Percentiles rank a stretch among this genome's conserved stretches.
Conservation (phyloP, 1,284 basidiomycete genomes). For the Marasmius fiardii region DNA sequence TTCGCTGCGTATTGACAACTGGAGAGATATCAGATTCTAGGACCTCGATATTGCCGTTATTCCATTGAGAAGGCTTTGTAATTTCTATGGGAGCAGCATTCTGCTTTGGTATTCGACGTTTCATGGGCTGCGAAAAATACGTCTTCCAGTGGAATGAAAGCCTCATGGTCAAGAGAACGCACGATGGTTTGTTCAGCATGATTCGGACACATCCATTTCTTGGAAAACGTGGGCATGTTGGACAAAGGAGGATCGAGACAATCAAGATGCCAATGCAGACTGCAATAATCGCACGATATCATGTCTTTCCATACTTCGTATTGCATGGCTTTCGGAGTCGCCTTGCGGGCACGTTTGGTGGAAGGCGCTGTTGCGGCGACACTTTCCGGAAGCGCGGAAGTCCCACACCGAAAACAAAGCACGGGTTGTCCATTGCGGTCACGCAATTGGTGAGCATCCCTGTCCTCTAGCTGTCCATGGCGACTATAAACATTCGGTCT, state of each 20-base stretch:
- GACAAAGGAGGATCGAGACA: slow-evolving; percentile 91
- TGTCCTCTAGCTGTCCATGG: slow-evolving; percentile 85
- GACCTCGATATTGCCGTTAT: slow-evolving; percentile 93
- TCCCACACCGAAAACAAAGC: slow-evolving; percentile 87
- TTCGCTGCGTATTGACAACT: slow-evolving; percentile 30
- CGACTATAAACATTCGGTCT: slow-evolving; percentile 50
- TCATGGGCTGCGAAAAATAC: slow-evolving; percentile 52
- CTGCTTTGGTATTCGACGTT: slow-evolving; percentile 73
- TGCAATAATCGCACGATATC: slow-evolving; percentile 94
- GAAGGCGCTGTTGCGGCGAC: slow-evolving; percentile 50
- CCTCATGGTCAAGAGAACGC: slow-evolving; percentile 22
- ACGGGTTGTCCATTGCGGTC: slow-evolving; percentile 83
- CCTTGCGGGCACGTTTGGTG: slow-evolving; percentile 51
- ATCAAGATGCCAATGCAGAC: slow-evolving; percentile 95
- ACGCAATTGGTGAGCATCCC: slow-evolving; percentile 85
- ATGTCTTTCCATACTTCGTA: slow-evolving; percentile 67
- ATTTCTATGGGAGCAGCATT: slow-evolving; percentile 68
- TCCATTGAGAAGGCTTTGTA: slow-evolving; percentile 64
- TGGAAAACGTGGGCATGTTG: slow-evolving; percentile 80
- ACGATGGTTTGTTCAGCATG: slow-evolving; percentile 84
- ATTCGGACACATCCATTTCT: slow-evolving; percentile 99
- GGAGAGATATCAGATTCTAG: slow-evolving; percentile 60
- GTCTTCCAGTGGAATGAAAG: slow-evolving; percentile 7
- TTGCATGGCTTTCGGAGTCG: slow-evolving; percentile 34
- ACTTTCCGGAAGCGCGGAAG: slow-evolving; percentile 63